phyloP scores from a whole-genome alignment of 2,329 filamentous ascomycete species.

The Alternaria burnsii region DNA sequence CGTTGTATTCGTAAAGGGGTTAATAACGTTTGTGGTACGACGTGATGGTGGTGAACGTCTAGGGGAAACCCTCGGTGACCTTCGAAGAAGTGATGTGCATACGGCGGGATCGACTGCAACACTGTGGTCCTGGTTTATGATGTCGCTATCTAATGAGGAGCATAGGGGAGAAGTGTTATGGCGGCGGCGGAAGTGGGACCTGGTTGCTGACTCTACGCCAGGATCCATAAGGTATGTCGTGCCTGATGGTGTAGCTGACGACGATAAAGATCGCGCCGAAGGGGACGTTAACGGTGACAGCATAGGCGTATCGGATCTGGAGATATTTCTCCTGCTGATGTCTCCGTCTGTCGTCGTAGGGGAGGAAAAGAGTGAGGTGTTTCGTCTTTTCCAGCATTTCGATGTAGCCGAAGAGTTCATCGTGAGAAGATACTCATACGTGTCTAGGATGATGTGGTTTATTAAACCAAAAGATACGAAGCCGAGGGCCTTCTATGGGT shows the following conservation, averaged over 20 bases:
- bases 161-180: rapidly evolving
- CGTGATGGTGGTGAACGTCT: neutral
- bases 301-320: no score
- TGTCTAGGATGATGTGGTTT: neutral
- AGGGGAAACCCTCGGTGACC: neutral
- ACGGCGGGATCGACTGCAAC: rapidly evolving
- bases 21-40: neutral
- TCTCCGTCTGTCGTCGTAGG: no score
- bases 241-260: no score
- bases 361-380: no score
- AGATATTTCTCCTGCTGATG: no score
- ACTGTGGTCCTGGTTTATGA: no score
- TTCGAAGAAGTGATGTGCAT: neutral
- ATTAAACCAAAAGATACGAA: neutral
- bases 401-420: neutral
- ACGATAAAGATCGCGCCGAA: no score
- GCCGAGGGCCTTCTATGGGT: neutral
- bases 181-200: no score
- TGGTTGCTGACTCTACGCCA: no score
- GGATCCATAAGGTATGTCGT: no score
- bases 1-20: neutral
- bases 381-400: neutral
- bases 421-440: neutral
- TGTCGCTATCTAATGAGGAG: no score
- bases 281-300: no score